phyloP scores from a whole-genome alignment of 805 yeast genomes.

The Kodamaea neixiangensis region DNA sequence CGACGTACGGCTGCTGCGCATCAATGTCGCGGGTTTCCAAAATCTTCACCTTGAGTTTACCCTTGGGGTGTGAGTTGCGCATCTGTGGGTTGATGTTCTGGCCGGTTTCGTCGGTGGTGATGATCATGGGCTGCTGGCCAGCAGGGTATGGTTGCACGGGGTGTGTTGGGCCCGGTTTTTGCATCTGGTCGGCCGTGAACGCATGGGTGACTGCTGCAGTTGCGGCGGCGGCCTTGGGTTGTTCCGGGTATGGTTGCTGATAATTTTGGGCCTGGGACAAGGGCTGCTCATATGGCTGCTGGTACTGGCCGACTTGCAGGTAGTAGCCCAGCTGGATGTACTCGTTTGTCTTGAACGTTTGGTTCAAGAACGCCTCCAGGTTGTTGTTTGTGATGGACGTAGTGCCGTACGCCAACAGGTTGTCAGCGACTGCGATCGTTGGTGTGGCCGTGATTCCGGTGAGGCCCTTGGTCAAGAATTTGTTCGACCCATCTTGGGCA shows the following conservation, averaged over 20 bases:
- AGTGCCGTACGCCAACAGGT: constrained; percentile 69
- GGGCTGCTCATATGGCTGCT: constrained; percentile 12
- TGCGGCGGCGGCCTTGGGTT: constrained; percentile 1
- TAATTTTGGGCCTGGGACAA: constrained; percentile 10
- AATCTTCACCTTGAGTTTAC: constrained; percentile 79
- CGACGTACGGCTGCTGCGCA: constrained; percentile 79
- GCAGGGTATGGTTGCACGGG: constrained; percentile 13
- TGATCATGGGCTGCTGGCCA: constrained; percentile 29
- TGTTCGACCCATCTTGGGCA: constrained; percentile 16
- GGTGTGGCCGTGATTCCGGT: constrained; percentile 45
- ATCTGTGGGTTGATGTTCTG: constrained; percentile 28
- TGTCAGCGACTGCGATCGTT: constrained; percentile 66
- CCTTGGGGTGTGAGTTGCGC: constrained; percentile 57
- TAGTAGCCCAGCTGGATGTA: constrained; percentile 12
- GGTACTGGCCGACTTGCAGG: constrained; percentile 9
- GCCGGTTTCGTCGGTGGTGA: constrained; percentile 45
- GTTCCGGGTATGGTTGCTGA: not conserved
- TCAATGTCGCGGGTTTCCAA: constrained; percentile 74
- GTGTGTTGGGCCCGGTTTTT: constrained; percentile 8
- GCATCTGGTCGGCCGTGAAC: constrained; percentile 1
- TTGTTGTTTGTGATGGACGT: constrained; percentile 35
- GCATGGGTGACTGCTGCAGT: constrained; percentile 11
- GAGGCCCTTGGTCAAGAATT: constrained; percentile 40
- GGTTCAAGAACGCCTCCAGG: constrained; percentile 27
- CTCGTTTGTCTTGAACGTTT: constrained; percentile 20